Evolutionary conservation across 169 alveolate genomes (phyloP), one percentile per base, ranked within the genome.

Genomic region (Theileria parva): DNA sequence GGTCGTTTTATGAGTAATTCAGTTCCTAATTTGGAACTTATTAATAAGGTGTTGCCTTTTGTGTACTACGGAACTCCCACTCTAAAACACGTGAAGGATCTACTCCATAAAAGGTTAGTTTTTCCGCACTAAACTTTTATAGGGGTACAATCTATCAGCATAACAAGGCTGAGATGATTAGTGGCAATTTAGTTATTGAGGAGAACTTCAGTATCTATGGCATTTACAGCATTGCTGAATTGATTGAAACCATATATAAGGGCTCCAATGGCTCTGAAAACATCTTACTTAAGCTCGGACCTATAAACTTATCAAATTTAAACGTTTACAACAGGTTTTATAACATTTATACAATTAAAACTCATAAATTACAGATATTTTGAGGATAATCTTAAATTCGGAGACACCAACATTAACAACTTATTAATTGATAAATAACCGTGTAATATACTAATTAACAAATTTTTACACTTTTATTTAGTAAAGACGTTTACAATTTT

Each of bases 1-100:
- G 90, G 87, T 19, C 59, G 86, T 28, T 75, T 84, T 19, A 53
- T 84, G 34, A 67, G 77, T 13, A 84, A 84, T 65, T 75, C 86
- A 34, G 81, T 50, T 3, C 13, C 23, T 8, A 77, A 61, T 53
- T 19, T 66, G 64, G 34, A 61, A 37, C 32, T 37, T 25, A 23
- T 84, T 23, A 55, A 37, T 15, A 28, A 25, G 74, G 83, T 84
- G 34, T n/a, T 17, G 25, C 90, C 90, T 9, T 84, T 84, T 57
- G 79, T 84, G 8, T 84, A 77, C 83, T 84, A 65, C 37, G 90
- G 90, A 6, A 39, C 27, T 0, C 87, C 86, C 0, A 64, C 81
- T 5, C 66, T 77, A 44, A 70, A 53, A 27, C 21, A 84, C 48
- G 81, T 84, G 0, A 23, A 30, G 55, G 81, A 70, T 12, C 25